Evolutionary conservation across 306 rosid genomes (phyloP).

Genomic region (Echinosophora koreensis): DNA sequence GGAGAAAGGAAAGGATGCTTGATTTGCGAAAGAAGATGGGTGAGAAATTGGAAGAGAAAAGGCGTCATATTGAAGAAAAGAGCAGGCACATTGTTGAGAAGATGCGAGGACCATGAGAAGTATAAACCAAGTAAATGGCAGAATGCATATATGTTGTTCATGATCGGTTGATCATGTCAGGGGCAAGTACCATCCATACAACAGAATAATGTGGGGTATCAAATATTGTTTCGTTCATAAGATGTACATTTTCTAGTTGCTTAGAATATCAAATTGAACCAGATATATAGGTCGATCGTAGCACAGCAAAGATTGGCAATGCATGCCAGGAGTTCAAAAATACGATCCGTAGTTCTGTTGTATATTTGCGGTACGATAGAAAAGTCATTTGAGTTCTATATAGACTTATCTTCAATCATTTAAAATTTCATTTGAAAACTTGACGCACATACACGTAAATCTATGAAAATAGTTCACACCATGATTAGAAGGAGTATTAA

Average conservation of each 20-base stretch:
- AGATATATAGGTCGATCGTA: conserved; percentile 12
- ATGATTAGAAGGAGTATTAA: too few species aligned
- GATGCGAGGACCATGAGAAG: conserved; percentile 81
- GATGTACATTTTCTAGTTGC: conserved; percentile 16
- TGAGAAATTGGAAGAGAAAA: conserved; percentile 89
- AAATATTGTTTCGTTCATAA: conserved; percentile 30
- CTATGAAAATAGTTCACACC: too few species aligned
- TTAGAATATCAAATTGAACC: conserved; percentile 32
- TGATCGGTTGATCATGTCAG: conserved; percentile 1
- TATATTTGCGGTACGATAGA: conserved; percentile 25
- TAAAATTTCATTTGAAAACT: too few species aligned
- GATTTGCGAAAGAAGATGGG: conserved; percentile 85
- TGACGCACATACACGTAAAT: too few species aligned
- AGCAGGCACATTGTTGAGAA: conserved; percentile 84
- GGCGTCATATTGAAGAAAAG: conserved; percentile 86
- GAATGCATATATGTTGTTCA: conserved; percentile 32
- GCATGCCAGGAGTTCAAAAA: neutral
- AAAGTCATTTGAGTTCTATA: neutral
- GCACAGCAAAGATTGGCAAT: neutral
- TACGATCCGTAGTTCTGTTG: neutral
- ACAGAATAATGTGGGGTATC: conserved; percentile 15
- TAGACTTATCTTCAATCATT: conserved; percentile 24
- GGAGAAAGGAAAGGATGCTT: conserved; percentile 86
- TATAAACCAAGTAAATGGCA: conserved; percentile 22
- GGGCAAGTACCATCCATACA: conserved; percentile 12